Percentiles rank a stretch among this genome's conserved stretches.
Conservation (phyloP, 495 filamentous ascomycete genomes). For the Hypoxylon fuscum region DNA sequence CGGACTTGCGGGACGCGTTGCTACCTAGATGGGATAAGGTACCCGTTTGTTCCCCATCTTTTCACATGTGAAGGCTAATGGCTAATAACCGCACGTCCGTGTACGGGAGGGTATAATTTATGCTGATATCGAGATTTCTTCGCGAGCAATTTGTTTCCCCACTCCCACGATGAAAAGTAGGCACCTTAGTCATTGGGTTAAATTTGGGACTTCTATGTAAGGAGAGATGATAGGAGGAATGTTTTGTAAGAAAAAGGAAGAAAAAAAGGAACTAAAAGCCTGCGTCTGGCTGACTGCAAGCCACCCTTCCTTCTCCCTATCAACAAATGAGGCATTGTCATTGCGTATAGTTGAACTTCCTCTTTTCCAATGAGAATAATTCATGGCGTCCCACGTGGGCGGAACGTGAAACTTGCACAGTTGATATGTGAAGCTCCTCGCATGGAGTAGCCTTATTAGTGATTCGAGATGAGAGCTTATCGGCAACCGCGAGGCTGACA, state of each 20-base stretch:
- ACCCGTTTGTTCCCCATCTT: slow-evolving; percentile 34
- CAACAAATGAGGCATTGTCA: slow-evolving; percentile 15
- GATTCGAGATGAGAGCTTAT: slow-evolving; percentile 12
- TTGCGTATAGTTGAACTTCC: too few relatives aligned
- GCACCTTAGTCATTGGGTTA: background rate
- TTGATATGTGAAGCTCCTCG: slow-evolving; percentile 6
- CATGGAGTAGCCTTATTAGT: slow-evolving; percentile 9
- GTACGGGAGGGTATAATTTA: slow-evolving; percentile 1
- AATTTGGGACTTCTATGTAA: background rate
- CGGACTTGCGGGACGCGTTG: slow-evolving; percentile 29
- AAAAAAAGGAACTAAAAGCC: slow-evolving; percentile 17
- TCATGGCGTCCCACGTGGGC: slow-evolving; percentile 26
- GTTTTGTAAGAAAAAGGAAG: slow-evolving; percentile 4
- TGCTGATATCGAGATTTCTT: slow-evolving; percentile 1
- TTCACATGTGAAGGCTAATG: slow-evolving; percentile 33
- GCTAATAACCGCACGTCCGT: slow-evolving; percentile 16
- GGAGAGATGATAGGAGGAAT: background rate
- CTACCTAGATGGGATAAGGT: slow-evolving; percentile 1
- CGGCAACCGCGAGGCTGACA: slow-evolving; percentile 28
- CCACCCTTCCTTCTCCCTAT: slow-evolving; percentile 24
- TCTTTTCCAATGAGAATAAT: slow-evolving; percentile 23
- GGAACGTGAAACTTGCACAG: slow-evolving; percentile 12
- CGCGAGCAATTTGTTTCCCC: background rate
- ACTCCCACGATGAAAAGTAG: background rate
- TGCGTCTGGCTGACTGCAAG: slow-evolving; percentile 28